Evolutionary conservation across 2,329 filamentous ascomycete species (phyloP).

Genomic region (Scedosporium minutisporum): DNA sequence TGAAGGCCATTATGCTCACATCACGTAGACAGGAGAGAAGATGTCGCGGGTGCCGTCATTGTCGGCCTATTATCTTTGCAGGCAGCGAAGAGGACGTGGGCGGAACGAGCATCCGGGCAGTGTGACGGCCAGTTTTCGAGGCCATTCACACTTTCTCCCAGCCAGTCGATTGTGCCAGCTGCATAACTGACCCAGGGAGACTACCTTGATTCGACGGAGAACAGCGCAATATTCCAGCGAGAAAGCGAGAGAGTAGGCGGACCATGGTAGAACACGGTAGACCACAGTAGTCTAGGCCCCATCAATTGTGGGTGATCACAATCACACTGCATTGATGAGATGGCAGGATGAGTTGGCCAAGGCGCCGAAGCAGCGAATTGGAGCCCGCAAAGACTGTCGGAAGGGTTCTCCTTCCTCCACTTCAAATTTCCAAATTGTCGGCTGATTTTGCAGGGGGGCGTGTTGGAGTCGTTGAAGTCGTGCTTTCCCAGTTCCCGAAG

Average conservation of each 20-base stretch:
- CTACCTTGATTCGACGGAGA: not conserved
- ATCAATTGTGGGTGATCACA: not conserved
- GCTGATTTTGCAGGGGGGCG: not conserved
- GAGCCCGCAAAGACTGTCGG: not conserved
- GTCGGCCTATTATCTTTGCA: not conserved
- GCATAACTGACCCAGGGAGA: not conserved
- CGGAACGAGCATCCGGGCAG: conserved; percentile 20
- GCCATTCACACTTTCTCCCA: conserved; percentile 1
- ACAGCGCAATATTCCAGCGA: not conserved
- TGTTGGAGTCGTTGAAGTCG: not conserved
- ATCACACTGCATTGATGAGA: conserved; percentile 8
- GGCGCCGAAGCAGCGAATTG: not conserved
- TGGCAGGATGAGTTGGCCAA: conserved; percentile 6
- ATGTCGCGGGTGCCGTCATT: not conserved
- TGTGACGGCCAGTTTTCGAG: conserved; percentile 29
- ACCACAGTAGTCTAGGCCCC: not conserved
- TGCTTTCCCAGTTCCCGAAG: not conserved
- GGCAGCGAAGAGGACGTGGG: not conserved
- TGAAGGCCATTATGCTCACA: not conserved
- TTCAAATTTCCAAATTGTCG: not conserved
- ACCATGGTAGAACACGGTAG: not conserved
- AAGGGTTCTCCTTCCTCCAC: not conserved
- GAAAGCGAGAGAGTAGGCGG: not conserved
- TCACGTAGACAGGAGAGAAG: not conserved
- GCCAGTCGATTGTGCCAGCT: not conserved